A percentile compares a stretch with the other conserved stretches of the same genome.
Conservation (phyloP, 768 basidiomycete species). For the Vishniacozyma victoriae region DNA sequence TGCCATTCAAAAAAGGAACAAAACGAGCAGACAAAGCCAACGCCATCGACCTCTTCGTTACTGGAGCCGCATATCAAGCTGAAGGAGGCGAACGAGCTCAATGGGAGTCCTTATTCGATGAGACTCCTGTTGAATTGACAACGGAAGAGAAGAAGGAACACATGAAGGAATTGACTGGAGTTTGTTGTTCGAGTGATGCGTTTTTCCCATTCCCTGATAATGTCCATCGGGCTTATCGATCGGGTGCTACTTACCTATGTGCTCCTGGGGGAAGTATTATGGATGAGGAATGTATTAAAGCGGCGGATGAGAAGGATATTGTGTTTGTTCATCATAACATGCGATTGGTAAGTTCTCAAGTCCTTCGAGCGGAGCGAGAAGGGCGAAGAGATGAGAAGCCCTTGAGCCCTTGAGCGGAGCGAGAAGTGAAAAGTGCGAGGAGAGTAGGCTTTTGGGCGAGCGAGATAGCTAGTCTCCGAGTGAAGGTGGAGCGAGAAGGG, state of each 20-base stretch:
- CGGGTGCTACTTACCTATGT: conserved; percentile 85
- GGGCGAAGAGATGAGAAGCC: too few species aligned
- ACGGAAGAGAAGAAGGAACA: conserved; percentile 69
- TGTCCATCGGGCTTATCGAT: conserved; percentile 84
- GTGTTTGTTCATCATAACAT: conserved; percentile 85
- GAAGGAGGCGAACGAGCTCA: conserved; percentile 83
- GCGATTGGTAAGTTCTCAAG: conserved; percentile 86
- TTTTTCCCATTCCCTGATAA: conserved; percentile 99
- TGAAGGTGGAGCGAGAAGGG: too few species aligned
- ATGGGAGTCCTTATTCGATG: conserved; percentile 84
- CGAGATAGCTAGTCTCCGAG: too few species aligned
- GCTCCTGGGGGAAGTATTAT: conserved; percentile 86
- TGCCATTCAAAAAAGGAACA: conserved; percentile 95
- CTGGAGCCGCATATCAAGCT: conserved; percentile 64
- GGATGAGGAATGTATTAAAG: conserved; percentile 94
- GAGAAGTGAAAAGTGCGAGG: too few species aligned
- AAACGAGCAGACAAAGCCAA: conserved; percentile 98
- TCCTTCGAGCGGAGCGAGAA: too few species aligned
- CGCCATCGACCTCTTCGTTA: conserved; percentile 93
- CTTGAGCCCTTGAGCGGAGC: too few species aligned
- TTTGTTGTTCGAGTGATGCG: conserved; percentile 91
- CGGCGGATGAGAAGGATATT: conserved; percentile 85
- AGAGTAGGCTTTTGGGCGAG: too few species aligned
- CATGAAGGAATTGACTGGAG: conserved; percentile 67
- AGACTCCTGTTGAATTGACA: conserved; percentile 59